Evolutionary conservation across 257 asterid genomes (phyloP).

Genomic region (Ocimum tenuiflorum): DNA sequence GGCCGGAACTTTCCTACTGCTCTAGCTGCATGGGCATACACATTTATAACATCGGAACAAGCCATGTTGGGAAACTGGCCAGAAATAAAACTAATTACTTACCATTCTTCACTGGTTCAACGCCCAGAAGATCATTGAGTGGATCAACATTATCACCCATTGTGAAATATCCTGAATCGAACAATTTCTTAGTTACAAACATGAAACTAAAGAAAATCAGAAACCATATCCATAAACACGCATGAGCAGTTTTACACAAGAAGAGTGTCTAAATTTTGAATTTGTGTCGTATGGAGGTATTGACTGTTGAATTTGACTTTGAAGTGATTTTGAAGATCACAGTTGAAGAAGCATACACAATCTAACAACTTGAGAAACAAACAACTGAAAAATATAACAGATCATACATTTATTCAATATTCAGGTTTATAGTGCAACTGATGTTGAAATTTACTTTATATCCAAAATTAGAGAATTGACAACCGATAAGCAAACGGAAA

Average conservation of each 20-base stretch:
- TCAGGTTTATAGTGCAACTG: too few species aligned
- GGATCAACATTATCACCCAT: constrained; percentile 36
- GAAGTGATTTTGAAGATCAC: too few species aligned
- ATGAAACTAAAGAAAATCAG: neutral
- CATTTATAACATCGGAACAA: neutral
- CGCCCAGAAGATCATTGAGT: constrained; percentile 40
- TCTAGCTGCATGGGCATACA: constrained; percentile 35
- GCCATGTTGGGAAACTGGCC: neutral
- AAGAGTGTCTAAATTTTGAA: too few species aligned
- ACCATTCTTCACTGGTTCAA: constrained; percentile 39
- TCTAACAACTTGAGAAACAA: too few species aligned
- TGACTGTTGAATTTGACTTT: too few species aligned
- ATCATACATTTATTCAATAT: too few species aligned
- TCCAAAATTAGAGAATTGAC: too few species aligned
- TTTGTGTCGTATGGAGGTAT: too few species aligned
- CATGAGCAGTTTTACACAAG: neutral
- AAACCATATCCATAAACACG: neutral
- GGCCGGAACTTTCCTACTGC: constrained; percentile 59
- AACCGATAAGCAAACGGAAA: too few species aligned
- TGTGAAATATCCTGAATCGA: constrained; percentile 16
- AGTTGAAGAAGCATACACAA: too few species aligned
- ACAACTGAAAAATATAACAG: too few species aligned
- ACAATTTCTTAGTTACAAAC: neutral
- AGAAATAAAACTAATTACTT: neutral
- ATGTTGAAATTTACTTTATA: too few species aligned